phyloP scores from a whole-genome alignment of 2,329 filamentous ascomycete genomes.

The Botrytis paeoniae region DNA sequence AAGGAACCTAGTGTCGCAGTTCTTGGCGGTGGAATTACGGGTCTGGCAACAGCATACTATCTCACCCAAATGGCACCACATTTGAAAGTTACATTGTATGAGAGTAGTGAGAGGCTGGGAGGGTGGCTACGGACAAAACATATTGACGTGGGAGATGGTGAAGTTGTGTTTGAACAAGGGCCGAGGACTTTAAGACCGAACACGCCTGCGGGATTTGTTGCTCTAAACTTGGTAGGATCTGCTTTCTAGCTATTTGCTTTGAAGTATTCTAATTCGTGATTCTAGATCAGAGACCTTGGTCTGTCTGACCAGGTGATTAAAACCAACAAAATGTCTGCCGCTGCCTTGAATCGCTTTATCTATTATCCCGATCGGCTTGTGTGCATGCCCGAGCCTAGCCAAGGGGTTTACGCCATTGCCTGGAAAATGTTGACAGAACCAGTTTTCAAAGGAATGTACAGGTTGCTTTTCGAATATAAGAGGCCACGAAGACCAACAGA shows the following conservation, averaged over 20 bases:
- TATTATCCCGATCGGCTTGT: conserved; percentile 87
- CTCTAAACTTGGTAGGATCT: conserved; percentile 27
- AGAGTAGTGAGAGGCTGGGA: conserved; percentile 65
- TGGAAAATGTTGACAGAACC: conserved; percentile 49
- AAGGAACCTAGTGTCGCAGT: conserved; percentile 52
- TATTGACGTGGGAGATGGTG: conserved; percentile 56
- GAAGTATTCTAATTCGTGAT: conserved; percentile 19
- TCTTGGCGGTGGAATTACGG: conserved; percentile 79
- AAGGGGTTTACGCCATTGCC: conserved; percentile 37
- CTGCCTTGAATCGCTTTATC: conserved; percentile 67
- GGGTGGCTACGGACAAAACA: conserved; percentile 77
- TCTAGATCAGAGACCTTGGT: conserved; percentile 55
- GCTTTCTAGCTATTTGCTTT: conserved; percentile 20
- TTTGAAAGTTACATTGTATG: conserved; percentile 76
- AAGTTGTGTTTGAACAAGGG: conserved; percentile 77
- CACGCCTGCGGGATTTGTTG: conserved; percentile 29
- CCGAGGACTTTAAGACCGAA: conserved; percentile 53
- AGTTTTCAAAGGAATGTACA: conserved; percentile 48
- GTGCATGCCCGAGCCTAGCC: conserved; percentile 50
- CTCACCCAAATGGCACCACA: conserved; percentile 65
- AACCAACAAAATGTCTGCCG: conserved; percentile 49
- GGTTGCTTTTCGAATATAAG: conserved; percentile 34
- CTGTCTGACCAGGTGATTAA: conserved; percentile 55
- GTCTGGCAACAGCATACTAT: conserved; percentile 75
- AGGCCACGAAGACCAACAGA: conserved; percentile 37